Conservation (phyloP, 257 asterid species). For the Salvia hispanica region DNA sequence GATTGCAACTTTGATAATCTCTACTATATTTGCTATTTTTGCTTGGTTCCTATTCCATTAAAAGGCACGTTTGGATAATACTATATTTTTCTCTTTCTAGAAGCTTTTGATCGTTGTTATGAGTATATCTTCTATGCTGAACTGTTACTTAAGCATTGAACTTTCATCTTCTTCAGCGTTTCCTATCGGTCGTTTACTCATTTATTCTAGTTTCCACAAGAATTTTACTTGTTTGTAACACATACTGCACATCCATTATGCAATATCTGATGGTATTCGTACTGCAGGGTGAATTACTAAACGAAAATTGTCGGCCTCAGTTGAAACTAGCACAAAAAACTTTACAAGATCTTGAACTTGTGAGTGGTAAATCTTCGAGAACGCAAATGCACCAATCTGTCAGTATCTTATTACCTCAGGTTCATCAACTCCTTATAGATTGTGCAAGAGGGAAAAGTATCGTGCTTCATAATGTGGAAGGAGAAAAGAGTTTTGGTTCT, state of each 20-base stretch:
- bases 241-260: constrained; percentile 1
- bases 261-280: constrained; percentile 34
- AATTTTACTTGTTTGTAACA: neutral
- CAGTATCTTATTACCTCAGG: constrained; percentile 46
- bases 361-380: constrained; percentile 35
- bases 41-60: neutral
- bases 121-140: neutral
- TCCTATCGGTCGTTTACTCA: constrained; percentile 3
- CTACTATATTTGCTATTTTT: neutral
- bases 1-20: too few species aligned
- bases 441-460: constrained; percentile 53
- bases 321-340: constrained; percentile 47
- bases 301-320: constrained; percentile 58
- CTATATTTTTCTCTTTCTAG: neutral
- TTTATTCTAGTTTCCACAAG: constrained; percentile 21
- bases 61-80: neutral
- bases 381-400: constrained; percentile 31
- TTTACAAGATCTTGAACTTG: constrained; percentile 45
- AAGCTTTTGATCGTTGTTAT: neutral
- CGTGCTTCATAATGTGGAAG: constrained; percentile 40
- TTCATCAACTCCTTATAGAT: constrained; percentile 52
- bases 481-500: constrained; percentile 39
- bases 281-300: constrained; percentile 70
- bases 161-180: neutral
- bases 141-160: constrained; percentile 1